phyloP scores from a whole-genome alignment of 768 basidiomycete species.

The Cystofilobasidium macerans region DNA sequence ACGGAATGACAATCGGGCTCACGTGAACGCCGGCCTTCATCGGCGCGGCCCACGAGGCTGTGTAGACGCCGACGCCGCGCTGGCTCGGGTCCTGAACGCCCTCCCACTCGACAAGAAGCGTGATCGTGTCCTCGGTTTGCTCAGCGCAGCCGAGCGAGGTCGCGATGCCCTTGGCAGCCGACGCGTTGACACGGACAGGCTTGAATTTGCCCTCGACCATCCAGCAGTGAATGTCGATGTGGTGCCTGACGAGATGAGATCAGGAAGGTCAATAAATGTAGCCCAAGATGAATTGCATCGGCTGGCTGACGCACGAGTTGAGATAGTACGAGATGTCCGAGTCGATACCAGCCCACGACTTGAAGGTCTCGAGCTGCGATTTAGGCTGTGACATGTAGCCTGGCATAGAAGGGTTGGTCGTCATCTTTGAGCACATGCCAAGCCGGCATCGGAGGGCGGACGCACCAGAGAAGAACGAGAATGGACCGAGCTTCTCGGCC shows the following conservation, averaged over 20 bases:
- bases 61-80: conserved; percentile 77
- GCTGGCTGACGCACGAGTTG: conserved; percentile 63
- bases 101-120: conserved; percentile 88
- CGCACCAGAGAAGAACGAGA: conserved; percentile 8
- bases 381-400: conserved; percentile 94
- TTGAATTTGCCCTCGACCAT: conserved; percentile 40
- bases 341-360: conserved; percentile 88
- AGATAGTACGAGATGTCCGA: conserved; percentile 93
- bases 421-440: not conserved
- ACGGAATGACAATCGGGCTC: not conserved
- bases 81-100: conserved; percentile 62
- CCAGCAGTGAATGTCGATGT: conserved; percentile 51
- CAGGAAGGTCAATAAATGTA: not conserved
- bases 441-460: not conserved
- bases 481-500: conserved; percentile 30
- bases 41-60: conserved; percentile 50
- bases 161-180: conserved; percentile 81
- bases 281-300: not conserved
- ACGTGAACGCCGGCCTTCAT: conserved; percentile 48
- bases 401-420: not conserved
- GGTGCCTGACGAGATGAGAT: conserved; percentile 30
- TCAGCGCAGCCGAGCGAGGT: conserved; percentile 45
- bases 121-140: conserved; percentile 88
- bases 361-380: conserved; percentile 85
- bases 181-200: conserved; percentile 60